These are phyloP conservation scores for Arthrobotrys megalospora DNA, from an alignment of 2,329 filamentous ascomycete genomes.

Conservation along the genomic window DNA sequence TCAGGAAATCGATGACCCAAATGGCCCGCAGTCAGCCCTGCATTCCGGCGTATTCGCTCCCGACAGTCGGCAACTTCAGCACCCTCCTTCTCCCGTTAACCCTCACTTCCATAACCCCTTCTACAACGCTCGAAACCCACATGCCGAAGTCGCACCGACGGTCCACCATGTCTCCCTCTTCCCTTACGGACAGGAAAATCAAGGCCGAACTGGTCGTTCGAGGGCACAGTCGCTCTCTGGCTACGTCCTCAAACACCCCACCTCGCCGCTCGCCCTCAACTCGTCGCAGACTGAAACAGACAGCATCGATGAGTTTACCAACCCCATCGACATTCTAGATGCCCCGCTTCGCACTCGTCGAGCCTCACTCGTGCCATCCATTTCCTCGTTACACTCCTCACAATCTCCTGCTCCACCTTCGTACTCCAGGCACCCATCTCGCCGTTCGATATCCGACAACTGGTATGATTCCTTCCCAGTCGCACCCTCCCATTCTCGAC, in stretches of 20 bases:
- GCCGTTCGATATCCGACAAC: constrained; percentile 75
- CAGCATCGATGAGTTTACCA: constrained; percentile 73
- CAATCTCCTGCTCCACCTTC: constrained; percentile 61
- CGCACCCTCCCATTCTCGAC: constrained; percentile 71
- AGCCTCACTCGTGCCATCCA: constrained; percentile 80
- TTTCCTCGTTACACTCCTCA: constrained; percentile 69
- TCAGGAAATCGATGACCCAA: constrained; percentile 66
- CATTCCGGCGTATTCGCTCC: constrained; percentile 78
- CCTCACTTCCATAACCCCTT: constrained; percentile 56
- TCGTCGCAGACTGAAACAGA: constrained; percentile 61
- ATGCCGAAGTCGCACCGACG: constrained; percentile 71
- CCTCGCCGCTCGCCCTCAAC: constrained; percentile 91
- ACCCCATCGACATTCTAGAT: constrained; percentile 67
- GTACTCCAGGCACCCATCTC: constrained; percentile 75
- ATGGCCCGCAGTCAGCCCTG: constrained; percentile 83
- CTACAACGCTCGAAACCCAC: constrained; percentile 72
- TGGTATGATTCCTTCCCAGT: constrained; percentile 67
- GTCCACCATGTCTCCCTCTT: constrained; percentile 62
- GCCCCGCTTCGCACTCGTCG: constrained; percentile 74
- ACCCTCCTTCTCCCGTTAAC: constrained; percentile 69
- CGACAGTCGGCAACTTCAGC: constrained; percentile 64
- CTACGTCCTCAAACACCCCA: constrained; percentile 88
- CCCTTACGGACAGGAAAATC: constrained; percentile 46
- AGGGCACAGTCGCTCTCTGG: constrained; percentile 77
- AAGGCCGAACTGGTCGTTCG: constrained; percentile 62